These are phyloP conservation scores for Tuber brumale DNA, from an alignment of 495 filamentous ascomycete genomes.

Conservation along the genomic window DNA sequence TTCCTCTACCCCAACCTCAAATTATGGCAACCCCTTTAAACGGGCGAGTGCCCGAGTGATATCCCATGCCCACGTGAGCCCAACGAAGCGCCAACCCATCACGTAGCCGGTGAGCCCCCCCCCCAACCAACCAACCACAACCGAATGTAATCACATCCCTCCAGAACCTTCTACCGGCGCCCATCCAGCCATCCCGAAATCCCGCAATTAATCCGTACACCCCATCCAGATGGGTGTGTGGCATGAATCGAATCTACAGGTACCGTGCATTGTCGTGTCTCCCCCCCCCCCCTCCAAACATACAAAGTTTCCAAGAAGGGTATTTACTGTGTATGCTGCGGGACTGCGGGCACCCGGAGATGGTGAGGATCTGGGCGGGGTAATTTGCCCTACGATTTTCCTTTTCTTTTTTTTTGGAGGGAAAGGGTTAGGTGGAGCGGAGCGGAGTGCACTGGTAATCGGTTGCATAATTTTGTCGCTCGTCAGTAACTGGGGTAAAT, in stretches of 20 bases:
- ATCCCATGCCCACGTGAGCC: neutral
- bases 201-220: neutral
- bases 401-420: neutral
- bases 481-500: neutral
- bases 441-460: neutral
- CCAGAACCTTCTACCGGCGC: neutral
- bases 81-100: neutral
- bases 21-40: neutral
- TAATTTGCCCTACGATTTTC: neutral
- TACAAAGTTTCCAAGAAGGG: neutral
- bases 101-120: neutral
- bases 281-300: neutral
- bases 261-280: neutral
- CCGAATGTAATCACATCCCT: neutral
- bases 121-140: neutral
- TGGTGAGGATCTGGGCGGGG: neutral
- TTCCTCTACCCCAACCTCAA: neutral
- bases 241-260: neutral
- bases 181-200: neutral
- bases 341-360: neutral
- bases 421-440: no score
- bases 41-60: neutral
- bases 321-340: neutral
- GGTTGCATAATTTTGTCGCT: neutral
- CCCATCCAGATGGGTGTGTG: neutral